phyloP scores from a whole-genome alignment of 2,329 filamentous ascomycete genomes.

The Venturia pyrina region DNA sequence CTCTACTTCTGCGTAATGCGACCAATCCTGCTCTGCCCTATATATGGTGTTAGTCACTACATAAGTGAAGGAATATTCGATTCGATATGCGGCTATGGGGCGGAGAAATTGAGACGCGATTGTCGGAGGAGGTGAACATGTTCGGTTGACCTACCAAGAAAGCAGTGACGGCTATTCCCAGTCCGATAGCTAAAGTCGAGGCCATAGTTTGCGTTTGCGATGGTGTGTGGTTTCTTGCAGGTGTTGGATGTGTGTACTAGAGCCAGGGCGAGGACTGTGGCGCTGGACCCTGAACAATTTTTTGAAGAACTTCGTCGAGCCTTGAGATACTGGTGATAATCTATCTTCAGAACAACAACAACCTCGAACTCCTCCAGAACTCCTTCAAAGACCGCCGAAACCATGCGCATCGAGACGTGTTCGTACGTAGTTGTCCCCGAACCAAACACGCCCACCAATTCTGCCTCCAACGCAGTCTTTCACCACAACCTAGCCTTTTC shows the following conservation, averaged over 20 bases:
- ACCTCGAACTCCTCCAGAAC: background rate
- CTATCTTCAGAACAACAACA: background rate
- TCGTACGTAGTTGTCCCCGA: background rate
- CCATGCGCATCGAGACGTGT: background rate
- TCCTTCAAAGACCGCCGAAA: background rate
- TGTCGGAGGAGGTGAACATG: background rate
- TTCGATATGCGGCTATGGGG: background rate
- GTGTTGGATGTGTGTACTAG: background rate
- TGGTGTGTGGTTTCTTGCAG: background rate
- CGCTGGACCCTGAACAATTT: too few species aligned
- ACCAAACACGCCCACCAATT: background rate
- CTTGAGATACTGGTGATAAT: background rate
- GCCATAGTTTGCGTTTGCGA: slow-evolving; percentile 37
- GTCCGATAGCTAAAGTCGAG: slow-evolving; percentile 48
- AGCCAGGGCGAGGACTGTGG: too few species aligned
- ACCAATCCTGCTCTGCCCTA: slow-evolving; percentile 89
- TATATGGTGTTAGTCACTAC: slow-evolving; percentile 3
- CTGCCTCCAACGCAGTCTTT: background rate
- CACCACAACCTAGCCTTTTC: background rate
- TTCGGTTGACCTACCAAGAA: slow-evolving; percentile 45
- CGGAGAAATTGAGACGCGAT: background rate
- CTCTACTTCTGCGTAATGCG: slow-evolving; percentile 70
- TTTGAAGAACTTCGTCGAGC: background rate
- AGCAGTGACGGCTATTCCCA: slow-evolving; percentile 54
- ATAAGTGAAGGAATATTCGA: background rate